These are phyloP conservation scores for Venustampulla echinocandica DNA, from an alignment of 495 filamentous ascomycete genomes.

Conservation along the genomic window DNA sequence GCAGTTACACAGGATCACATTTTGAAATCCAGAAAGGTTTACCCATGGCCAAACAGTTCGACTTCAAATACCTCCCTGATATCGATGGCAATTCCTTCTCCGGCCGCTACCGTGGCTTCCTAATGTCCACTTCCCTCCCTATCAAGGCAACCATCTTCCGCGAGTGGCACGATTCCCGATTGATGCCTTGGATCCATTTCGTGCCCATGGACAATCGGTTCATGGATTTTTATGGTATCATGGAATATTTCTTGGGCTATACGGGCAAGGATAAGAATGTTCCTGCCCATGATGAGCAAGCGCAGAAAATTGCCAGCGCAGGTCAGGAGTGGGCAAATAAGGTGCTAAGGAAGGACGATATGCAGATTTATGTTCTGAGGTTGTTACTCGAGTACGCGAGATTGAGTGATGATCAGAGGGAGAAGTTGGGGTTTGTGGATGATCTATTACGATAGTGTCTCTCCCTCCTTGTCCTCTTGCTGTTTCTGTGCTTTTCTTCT, in stretches of 20 bases:
- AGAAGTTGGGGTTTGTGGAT: slow-evolving; percentile 57
- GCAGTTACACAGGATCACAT: slow-evolving; percentile 42
- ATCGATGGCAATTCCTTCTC: slow-evolving; percentile 68
- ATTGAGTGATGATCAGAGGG: slow-evolving; percentile 54
- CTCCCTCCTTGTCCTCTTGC: neutral
- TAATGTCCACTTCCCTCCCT: slow-evolving; percentile 52
- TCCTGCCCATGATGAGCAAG: slow-evolving; percentile 46
- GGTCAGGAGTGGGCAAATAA: slow-evolving; percentile 59
- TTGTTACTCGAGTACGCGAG: slow-evolving; percentile 65
- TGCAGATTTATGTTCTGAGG: slow-evolving; percentile 61
- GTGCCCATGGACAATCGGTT: slow-evolving; percentile 83
- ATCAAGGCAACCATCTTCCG: slow-evolving; percentile 68
- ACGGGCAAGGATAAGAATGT: slow-evolving; percentile 27
- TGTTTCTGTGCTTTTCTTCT: neutral
- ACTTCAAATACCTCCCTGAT: slow-evolving; percentile 44
- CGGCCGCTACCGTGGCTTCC: slow-evolving; percentile 61
- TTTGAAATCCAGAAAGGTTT: slow-evolving; percentile 30
- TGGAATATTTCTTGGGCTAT: slow-evolving; percentile 70
- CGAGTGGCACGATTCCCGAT: slow-evolving; percentile 66
- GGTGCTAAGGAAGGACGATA: slow-evolving; percentile 62
- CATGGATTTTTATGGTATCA: slow-evolving; percentile 63
- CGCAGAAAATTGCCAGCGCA: slow-evolving; percentile 51
- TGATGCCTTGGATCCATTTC: slow-evolving; percentile 65
- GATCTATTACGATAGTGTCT: slow-evolving; percentile 25
- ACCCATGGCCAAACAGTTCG: slow-evolving; percentile 28